Conservation (phyloP, 176 grass and related monocot genomes). For the Ensete glaucum region DNA sequence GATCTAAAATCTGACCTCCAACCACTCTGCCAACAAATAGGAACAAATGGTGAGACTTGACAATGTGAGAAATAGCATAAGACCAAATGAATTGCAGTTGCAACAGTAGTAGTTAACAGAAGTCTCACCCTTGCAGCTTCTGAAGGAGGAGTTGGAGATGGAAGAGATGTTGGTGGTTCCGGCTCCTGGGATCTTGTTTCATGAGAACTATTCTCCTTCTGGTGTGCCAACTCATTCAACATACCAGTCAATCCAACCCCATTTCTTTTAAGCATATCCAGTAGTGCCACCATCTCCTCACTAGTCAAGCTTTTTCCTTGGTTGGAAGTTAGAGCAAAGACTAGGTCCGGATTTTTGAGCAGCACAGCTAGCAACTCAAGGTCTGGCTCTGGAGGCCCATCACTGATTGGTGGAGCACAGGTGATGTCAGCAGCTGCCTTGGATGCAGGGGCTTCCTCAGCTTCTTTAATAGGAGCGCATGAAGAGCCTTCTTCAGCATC, state of each 20-base stretch:
- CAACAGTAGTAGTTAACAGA: slow-evolving; percentile 6
- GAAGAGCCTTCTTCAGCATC: slow-evolving; percentile 20
- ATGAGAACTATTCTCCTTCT: slow-evolving; percentile 2
- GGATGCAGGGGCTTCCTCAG: slow-evolving; percentile 23
- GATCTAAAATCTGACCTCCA: slow-evolving; percentile 53
- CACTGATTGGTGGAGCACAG: slow-evolving; percentile 24
- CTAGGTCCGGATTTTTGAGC: slow-evolving; percentile 85
- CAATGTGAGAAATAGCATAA: slow-evolving; percentile 10
- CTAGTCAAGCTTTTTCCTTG: slow-evolving; percentile 32
- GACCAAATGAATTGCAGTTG: slow-evolving; percentile 21
- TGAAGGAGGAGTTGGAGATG: slow-evolving; percentile 73
- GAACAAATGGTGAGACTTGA: not conserved
- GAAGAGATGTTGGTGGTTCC: slow-evolving; percentile 47
- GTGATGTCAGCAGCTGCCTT: slow-evolving; percentile 3
- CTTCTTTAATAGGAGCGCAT: slow-evolving; percentile 2
- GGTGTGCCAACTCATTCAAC: slow-evolving; percentile 26
- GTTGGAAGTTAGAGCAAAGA: slow-evolving; percentile 78
- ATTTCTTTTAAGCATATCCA: slow-evolving; percentile 82
- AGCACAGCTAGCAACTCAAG: slow-evolving; percentile 84
- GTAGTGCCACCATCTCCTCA: slow-evolving; percentile 61
- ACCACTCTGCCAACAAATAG: slow-evolving; percentile 28
- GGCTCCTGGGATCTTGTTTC: slow-evolving; percentile 24
- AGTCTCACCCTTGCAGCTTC: slow-evolving; percentile 49
- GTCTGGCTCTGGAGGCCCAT: slow-evolving; percentile 39
- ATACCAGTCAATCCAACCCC: slow-evolving; percentile 55